Evolutionary conservation across 2,329 filamentous ascomycete species (phyloP), one percentile per base, ranked within the genome.

Genomic region (Neonectria hederae): DNA sequence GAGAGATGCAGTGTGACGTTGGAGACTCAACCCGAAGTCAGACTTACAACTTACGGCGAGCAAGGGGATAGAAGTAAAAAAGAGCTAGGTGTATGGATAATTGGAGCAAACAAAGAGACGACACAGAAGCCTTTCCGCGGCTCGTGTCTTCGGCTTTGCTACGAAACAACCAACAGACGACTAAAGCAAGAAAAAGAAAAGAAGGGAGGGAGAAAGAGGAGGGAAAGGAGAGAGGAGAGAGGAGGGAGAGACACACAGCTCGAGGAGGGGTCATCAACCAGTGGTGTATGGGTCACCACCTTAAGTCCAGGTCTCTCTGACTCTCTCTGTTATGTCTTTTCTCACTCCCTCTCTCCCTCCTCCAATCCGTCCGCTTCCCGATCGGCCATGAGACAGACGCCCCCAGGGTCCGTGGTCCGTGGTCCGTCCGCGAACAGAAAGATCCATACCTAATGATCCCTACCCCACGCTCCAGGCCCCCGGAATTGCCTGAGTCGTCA

Each of bases 1-100:
- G 30, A n/a, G 35, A 32, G 55, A 58, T 55, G 61, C 61, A 63
- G 61, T 54, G 61, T 63, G 61, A 63, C 61, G 61, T 63, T 63
- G 35, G 48, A 53, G 56, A 55, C 56, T 49, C 55, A 59, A 57
- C 28, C 22, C 38, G 30, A 63, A 52, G 49, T 46, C 55, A 51
- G 55, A 46, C 60, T 42, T 38, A 45, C 28, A 14, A 49, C 51
- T 28, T 28, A 28, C 30, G 32, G 32, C 26, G 46, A 28, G 35
- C 43, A 49, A 46, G 30, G 43, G 49, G 35, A n/a, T 11, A 26
- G 13, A 45, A 30, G 8, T n/a, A 53, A 26, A 35, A 42, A 43
- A 53, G n/a, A 32, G 38, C 40, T 35, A 22, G 22, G 43, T 17
- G 14, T 38, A 38, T 38, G 35, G 5, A 38, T 38, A 17, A n/a